Evolutionary conservation across 2,329 filamentous ascomycete genomes (phyloP).

Genomic region (Teratosphaeriaceae sp.): DNA sequence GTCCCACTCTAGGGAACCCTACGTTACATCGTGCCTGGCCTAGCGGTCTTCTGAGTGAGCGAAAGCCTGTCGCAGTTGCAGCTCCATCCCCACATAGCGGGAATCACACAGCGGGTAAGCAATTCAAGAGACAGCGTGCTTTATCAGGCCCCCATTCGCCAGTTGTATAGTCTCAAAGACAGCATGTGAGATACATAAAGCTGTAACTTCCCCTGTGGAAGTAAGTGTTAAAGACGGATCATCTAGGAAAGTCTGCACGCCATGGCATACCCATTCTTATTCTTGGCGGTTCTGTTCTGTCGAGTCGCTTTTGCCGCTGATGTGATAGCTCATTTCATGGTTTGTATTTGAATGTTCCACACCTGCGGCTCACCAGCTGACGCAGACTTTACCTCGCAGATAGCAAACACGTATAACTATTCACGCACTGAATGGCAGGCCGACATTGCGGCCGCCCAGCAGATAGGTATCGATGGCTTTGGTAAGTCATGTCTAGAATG

Average conservation of each 20-base stretch:
- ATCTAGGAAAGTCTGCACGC: too few species aligned
- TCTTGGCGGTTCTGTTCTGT: background rate
- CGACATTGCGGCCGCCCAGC: constrained; percentile 27
- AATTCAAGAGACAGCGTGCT: too few species aligned
- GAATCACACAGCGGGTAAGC: too few species aligned
- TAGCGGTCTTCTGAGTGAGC: background rate
- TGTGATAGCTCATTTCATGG: constrained; percentile 31
- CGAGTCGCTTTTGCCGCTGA: constrained; percentile 14
- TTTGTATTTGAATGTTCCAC: constrained; percentile 10
- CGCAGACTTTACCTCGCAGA: background rate
- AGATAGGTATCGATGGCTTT: constrained; percentile 30
- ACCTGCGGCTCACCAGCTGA: background rate
- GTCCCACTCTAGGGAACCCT: background rate
- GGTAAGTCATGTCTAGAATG: background rate
- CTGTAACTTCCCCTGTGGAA: too few species aligned
- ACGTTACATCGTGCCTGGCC: background rate
- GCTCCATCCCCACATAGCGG: too few species aligned
- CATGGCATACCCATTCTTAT: background rate
- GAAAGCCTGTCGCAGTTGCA: constrained; percentile 1
- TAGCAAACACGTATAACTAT: constrained; percentile 26
- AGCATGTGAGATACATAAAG: too few species aligned
- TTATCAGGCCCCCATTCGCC: too few species aligned
- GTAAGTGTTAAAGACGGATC: too few species aligned
- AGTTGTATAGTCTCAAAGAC: too few species aligned
- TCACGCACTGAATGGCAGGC: constrained; percentile 24